Evolutionary conservation across 306 rosid genomes (phyloP).

Genomic region (Trifolium dubium): DNA sequence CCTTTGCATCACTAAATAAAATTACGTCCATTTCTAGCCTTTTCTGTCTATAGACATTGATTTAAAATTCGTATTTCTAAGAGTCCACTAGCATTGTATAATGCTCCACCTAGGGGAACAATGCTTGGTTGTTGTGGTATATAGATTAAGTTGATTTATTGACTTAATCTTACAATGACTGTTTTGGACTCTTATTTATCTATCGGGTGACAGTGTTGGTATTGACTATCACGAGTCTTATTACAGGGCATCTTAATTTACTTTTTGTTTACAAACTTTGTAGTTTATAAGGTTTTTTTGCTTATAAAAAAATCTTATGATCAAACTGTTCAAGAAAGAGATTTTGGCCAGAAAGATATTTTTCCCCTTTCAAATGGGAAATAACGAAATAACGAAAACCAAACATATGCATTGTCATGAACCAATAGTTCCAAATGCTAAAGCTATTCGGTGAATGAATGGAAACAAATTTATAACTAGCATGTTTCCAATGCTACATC

Average conservation of each 20-base stretch:
- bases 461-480: background rate
- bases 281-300: conserved; percentile 28
- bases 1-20: conserved; percentile 25
- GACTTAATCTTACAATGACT: background rate
- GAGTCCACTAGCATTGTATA: conserved; percentile 10
- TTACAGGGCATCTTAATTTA: conserved; percentile 21
- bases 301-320: background rate
- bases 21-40: background rate
- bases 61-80: conserved; percentile 15
- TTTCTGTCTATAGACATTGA: conserved; percentile 8
- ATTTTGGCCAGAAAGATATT: conserved; percentile 6
- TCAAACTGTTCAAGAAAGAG: conserved; percentile 16
- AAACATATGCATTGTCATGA: conserved; percentile 8
- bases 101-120: background rate
- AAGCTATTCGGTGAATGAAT: background rate
- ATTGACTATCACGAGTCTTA: background rate
- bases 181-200: conserved; percentile 4
- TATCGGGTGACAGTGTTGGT: background rate
- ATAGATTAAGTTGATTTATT: conserved; percentile 27
- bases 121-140: conserved; percentile 17
- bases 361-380: background rate
- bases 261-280: conserved; percentile 22
- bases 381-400: background rate
- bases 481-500: background rate
- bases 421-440: conserved; percentile 1